A percentile compares a stretch with the other conserved stretches of the same genome.
These are phyloP conservation scores for Linnemannia elongata DNA, from an alignment of 192 early-diverging fungal species.

Conservation along the genomic window DNA sequence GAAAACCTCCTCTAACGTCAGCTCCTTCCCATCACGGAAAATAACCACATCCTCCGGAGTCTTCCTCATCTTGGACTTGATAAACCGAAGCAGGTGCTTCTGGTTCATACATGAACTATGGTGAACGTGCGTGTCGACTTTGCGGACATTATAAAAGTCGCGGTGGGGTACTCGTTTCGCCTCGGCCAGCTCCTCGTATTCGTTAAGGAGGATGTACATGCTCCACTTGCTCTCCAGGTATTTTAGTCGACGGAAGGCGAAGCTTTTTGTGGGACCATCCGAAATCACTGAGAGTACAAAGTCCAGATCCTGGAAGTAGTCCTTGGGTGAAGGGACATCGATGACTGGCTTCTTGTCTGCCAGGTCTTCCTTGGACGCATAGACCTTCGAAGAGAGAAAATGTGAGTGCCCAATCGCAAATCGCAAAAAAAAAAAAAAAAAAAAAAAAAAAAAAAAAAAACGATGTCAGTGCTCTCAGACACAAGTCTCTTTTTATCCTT, in stretches of 20 bases:
- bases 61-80: conserved; percentile 91
- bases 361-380: conserved; percentile 31
- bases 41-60: conserved; percentile 84
- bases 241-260: conserved; percentile 88
- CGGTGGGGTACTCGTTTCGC: conserved; percentile 93
- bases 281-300: conserved; percentile 81
- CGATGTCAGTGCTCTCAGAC: neutral
- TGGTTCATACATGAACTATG: conserved; percentile 96
- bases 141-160: conserved; percentile 98
- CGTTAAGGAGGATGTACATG: conserved; percentile 92
- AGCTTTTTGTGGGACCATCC: conserved; percentile 94
- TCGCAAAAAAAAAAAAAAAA: neutral
- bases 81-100: conserved; percentile 95
- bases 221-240: conserved; percentile 95
- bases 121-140: conserved; percentile 98
- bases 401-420: neutral
- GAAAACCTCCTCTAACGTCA: conserved; percentile 90
- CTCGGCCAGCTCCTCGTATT: conserved; percentile 94
- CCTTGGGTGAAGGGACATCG: conserved; percentile 77
- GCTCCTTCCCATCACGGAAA: conserved; percentile 85
- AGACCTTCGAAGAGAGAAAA: conserved; percentile 5
- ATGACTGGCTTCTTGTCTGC: conserved; percentile 50
- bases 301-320: conserved; percentile 91
- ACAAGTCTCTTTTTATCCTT: conserved; percentile 15
- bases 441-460: neutral